A percentile compares a stretch with the other conserved stretches of the same genome.
Evolutionary conservation across 108 stramenopile species (phyloP).

Genomic region (Nitzschia putrida): DNA sequence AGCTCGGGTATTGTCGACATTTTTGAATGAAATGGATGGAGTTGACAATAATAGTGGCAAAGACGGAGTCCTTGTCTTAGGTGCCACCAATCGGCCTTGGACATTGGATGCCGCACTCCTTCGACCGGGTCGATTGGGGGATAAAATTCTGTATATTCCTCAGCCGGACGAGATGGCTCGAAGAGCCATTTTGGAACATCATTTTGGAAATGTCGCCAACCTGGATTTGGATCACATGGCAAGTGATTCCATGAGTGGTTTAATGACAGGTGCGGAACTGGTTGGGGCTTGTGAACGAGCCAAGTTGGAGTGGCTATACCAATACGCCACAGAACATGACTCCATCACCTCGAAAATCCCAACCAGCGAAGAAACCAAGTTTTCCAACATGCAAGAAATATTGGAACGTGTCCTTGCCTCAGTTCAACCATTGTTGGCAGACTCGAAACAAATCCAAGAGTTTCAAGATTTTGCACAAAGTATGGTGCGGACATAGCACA

Average conservation of each 20-base stretch:
- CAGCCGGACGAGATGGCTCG: constrained; percentile 90
- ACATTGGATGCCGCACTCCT: constrained; percentile 77
- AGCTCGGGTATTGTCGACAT: constrained; percentile 89
- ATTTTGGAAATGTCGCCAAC: constrained; percentile 34
- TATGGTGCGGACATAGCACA: no score
- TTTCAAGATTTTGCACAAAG: constrained; percentile 45
- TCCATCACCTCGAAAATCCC: background rate
- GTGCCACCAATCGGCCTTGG: constrained; percentile 82
- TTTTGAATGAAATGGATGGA: constrained; percentile 99
- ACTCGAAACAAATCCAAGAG: constrained; percentile 41
- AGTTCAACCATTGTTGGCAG: constrained; percentile 51
- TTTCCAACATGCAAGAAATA: constrained; percentile 14
- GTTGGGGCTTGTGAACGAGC: constrained; percentile 80
- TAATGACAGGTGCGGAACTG: constrained; percentile 88
- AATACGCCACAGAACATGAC: constrained; percentile 11
- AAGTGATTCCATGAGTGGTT: constrained; percentile 52
- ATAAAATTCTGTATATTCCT: constrained; percentile 88
- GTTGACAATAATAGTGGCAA: constrained; percentile 57
- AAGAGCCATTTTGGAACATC: constrained; percentile 79
- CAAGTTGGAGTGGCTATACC: constrained; percentile 52
- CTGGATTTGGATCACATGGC: constrained; percentile 47
- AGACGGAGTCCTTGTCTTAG: constrained; percentile 90
- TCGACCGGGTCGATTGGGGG: constrained; percentile 87
- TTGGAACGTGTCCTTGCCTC: constrained; percentile 28
- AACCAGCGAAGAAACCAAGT: background rate